Base-by-base conservation (phyloP, 1,284 basidiomycete genomes). In the Pyrrhoderma noxium region DNA sequence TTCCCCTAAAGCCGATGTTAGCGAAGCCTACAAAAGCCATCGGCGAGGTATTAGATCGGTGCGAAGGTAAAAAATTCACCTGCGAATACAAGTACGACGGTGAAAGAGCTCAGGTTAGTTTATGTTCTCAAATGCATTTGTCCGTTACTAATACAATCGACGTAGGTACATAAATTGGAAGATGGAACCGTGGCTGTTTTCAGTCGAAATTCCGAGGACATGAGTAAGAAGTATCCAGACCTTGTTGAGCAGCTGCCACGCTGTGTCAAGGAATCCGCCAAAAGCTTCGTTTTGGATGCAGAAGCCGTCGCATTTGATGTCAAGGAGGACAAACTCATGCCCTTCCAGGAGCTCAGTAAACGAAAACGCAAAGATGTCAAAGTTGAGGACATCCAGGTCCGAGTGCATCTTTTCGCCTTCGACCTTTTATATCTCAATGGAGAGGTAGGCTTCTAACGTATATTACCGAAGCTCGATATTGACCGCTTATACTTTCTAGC, bases 11-110 rank as follows among this genome's bases (percentile, higher is more conserved):
- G 64, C 96, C 96, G 5, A 99, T 99, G 96, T 75, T 99, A 48
- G 96, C 96, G n/a, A 99, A 98, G 69, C 96, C 96, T 2, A 99
- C 96, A 0, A 99, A 99, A 67, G 95, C 95, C 0, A 98, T 99
- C 59, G 85, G 89, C n/a, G 96, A 99, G 68, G 95, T 99, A 4
- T 78, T 99, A 18, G 95, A 99, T 69, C 77, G 94, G 45, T 99
- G 99, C 62, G 96, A 99, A 67, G 85, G 84, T 61, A 93, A 94
- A 67, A 80, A 79, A 44, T 99, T 99, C 66, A 98, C 96, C 3
- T 99, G 95, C 70, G 96, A 99, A 71, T 99, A 98, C 72, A 99
- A 99, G 69, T 99, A 99, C 62, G 96, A 99, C 60, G 96, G 96
- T 8, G 96, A 99, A 68, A 85, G 96, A 49, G 96, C 96, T 11